Base-by-base conservation (phyloP, 768 basidiomycete genomes). In the Cystobasidium tubakii region DNA sequence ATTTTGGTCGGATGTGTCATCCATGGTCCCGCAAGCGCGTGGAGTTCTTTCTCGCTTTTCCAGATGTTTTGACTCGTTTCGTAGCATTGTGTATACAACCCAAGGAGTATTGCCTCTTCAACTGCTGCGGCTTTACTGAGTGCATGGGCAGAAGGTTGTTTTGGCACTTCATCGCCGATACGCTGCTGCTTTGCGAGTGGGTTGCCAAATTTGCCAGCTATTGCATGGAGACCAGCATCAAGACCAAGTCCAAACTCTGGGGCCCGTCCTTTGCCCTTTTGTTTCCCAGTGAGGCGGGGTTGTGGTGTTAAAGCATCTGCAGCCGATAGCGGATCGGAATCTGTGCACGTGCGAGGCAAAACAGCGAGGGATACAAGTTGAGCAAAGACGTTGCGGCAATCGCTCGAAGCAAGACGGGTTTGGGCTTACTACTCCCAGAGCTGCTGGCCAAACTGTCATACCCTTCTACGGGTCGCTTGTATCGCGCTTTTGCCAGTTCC, bases 31-130 rank as follows among this genome's bases (percentile, higher is more conserved):
- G 63, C 31, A 23, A 27, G 36, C 23, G 21, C 39, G 31, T 42
- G 63, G 12, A 65, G 12, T 43, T 65, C 33, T 21, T 65, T 34
- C 25, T 36, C 39, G 27, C 27, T 65, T 23, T 31, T 42, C 63
- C 63, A 65, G 21, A 65, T 42, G 31, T 46, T 65, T 33, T 65
- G 63, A 27, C 44, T 65, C 17, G 13, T 34, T 36, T 42, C 63
- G 44, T 36, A 1, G 34, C 63, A 65, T 46, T 65, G 63, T 27
- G 63, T 39, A 42, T 65, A 65, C 19, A 65, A 65, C 7, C 63
- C 63, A 15, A 65, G 6, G 25, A 65, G 63, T 6, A 65, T 65
- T 21, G 63, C 31, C 17, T 65, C 39, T 46, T 42, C 39, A 4
- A 42, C 6, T 42, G 63, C 39, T 9, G 63, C 44, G 1, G 63